Base-by-base conservation (phyloP, 1,139 yeast genomes). In the Lodderomyces pseudojiufengensis region DNA sequence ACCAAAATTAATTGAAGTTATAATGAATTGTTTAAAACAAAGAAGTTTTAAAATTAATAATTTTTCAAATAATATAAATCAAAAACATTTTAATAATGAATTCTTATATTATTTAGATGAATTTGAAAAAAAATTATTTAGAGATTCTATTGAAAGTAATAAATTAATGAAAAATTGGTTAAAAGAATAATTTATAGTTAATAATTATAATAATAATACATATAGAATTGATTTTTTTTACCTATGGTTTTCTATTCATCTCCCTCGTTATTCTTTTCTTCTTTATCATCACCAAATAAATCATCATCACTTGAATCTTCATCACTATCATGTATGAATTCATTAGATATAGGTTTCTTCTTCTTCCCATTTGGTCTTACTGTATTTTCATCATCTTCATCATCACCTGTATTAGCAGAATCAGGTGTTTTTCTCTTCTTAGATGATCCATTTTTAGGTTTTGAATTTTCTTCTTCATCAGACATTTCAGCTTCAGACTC, bases 21-120 rank as follows among this genome's bases (percentile, higher is more conserved):
- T 78, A 7, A 61, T 66, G 64, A 67, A 34, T 72, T 85, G 62
- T 54, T 86, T 33, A 18, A 73, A 77, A 39, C 75, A 71, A 37
- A 65, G 97, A 29, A 75, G 90, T 0, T 74, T 76, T 42, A 83
- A 78, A 49, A 78, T 88, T 29, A 80, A 81, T 51, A 88, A 82
- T 51, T 76, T 70, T 50, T 90, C 95, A 2, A 73, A 70, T 40
- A 79, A 79, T 45, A 67, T 77, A 25, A 55, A 57, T 41, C 22
- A 24, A 20, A 67, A 65, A 37, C 69, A 60, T 44, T 51, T 67
- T 12, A 66, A 59, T 40, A 64, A 62, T 36, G 76, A 72, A 27
- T 84, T 85, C 47, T 51, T 83, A 37, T 65, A 73, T 44, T 77
- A 80, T 10, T 63, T 87, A 45, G 96, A 88, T 52, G 92, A 81